phyloP scores from a whole-genome alignment of 139 green algal genomes.

The Auxenochlorella pyrenoidosa region DNA sequence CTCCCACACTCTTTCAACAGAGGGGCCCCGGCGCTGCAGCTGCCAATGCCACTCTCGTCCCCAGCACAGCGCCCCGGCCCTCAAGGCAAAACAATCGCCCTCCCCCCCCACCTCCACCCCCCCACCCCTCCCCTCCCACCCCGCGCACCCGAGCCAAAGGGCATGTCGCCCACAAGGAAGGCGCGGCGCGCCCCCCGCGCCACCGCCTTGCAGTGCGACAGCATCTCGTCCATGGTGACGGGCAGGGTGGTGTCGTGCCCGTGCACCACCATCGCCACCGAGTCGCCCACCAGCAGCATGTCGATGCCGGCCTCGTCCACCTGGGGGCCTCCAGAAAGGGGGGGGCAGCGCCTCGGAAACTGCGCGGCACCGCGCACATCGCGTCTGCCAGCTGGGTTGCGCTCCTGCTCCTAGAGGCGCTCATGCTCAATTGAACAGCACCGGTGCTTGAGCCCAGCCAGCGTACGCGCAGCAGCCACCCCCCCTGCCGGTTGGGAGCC shows the following conservation, averaged over 20 bases:
- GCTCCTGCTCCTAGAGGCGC: no score
- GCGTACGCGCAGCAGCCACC: no score
- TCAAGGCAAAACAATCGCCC: no score
- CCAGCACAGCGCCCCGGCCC: no score
- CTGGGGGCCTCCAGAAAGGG: slow-evolving; percentile 43
- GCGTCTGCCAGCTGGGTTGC: no score
- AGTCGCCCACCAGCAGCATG: slow-evolving; percentile 96
- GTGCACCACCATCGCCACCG: slow-evolving; percentile 97
- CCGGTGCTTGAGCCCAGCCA: background rate
- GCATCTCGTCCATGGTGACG: slow-evolving; percentile 97
- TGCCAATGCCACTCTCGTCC: no score
- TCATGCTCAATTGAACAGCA: no score
- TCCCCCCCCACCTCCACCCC: background rate
- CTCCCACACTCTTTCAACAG: no score
- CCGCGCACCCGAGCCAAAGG: slow-evolving; percentile 89
- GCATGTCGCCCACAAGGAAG: slow-evolving; percentile 85
- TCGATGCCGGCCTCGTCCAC: slow-evolving; percentile 93
- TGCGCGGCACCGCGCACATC: no score
- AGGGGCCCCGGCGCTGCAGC: no score
- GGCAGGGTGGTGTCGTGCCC: slow-evolving; percentile 99
- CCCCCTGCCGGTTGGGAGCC: no score
- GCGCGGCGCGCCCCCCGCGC: slow-evolving; percentile 75
- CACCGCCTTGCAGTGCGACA: slow-evolving; percentile 93
- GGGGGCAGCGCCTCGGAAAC: no score
- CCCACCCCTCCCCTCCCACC: slow-evolving; percentile 46